Base-by-base conservation (phyloP, 495 filamentous ascomycete species). In the Entonaema liquescens region DNA sequence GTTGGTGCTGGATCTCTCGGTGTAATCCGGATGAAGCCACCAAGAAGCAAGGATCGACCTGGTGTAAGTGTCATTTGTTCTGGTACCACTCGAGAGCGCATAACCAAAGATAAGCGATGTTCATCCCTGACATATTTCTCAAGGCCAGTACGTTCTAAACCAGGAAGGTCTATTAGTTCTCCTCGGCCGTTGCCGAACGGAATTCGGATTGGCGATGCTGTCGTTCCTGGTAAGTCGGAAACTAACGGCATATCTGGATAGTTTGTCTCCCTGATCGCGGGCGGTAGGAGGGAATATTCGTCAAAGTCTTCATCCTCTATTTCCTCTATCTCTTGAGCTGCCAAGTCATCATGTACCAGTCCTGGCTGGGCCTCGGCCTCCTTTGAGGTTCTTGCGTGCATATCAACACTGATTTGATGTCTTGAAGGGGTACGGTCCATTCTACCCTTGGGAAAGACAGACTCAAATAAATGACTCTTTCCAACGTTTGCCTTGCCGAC, bases 401-500 rank as follows among this genome's bases (percentile, higher is more conserved):
- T 69, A 5, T 77, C 64, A 29, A 80, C 47, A 5, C 60, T 70
- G 35, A 82, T 79, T 23, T 80, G 77, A 49, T 79, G 74, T 59
- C 74, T 72, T 29, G 76, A 59, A 2, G 74, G 71, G 13, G 68
- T 65, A 67, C 12, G 83, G 31, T 81, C 80, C 71, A 83, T 86
- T 49, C 88, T 85, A 25, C 92, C 92, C 76, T 97, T 96, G 15
- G 94, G 94, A 72, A 93, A 96, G 17, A 96, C 89, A 8, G 83
- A 84, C 73, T 94, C 88, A 59, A 98, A 93, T 25, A 99, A 89
- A 67, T 89, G 90, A 75, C 94, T 97, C 79, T 99, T 99, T 13
- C 95, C 95, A 26, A 98, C 95, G 75, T 99, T 99, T 57, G 91
- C 93, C 72, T 94, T 97, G n/a, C 96, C 95, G 25, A 98, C 92